A percentile compares a stretch with the other conserved stretches of the same genome.
Evolutionary conservation across 2,329 filamentous ascomycete genomes (phyloP).

Genomic region (Ascomycota sp.): DNA sequence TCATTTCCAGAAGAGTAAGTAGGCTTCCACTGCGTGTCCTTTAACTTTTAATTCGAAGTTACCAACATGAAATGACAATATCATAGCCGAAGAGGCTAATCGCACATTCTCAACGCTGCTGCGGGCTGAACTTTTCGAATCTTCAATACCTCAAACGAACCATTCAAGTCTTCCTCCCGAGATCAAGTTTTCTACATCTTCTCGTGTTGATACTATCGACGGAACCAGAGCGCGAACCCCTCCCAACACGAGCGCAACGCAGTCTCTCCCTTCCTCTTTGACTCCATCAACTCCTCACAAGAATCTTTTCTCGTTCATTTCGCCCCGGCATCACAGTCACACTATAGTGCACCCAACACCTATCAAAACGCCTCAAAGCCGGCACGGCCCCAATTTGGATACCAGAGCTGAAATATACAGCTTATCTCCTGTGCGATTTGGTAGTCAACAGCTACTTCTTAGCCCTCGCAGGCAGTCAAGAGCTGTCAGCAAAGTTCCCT

Average conservation of each 20-base stretch:
- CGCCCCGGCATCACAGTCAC: constrained; percentile 44
- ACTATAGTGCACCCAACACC: constrained; percentile 69
- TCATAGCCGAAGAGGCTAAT: constrained; percentile 70
- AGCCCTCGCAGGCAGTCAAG: constrained; percentile 74
- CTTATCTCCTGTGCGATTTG: constrained; percentile 76
- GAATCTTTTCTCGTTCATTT: constrained; percentile 85
- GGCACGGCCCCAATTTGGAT: constrained; percentile 73
- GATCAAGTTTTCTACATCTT: constrained; percentile 23
- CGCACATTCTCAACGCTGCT: constrained; percentile 73
- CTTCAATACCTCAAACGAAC: constrained; percentile 62
- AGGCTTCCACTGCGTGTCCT: background rate
- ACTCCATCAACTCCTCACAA: constrained; percentile 93
- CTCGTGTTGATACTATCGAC: constrained; percentile 33
- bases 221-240: constrained; percentile 61
- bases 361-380: constrained; percentile 68
- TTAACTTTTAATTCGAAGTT: too few relatives aligned
- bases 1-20: constrained; percentile 75
- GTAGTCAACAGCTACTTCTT: constrained; percentile 79
- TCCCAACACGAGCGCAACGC: constrained; percentile 38
- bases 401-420: constrained; percentile 85
- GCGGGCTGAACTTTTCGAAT: constrained; percentile 79
- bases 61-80: too few relatives aligned
- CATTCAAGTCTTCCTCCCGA: constrained; percentile 40
- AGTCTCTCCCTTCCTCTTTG: constrained; percentile 46
- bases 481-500: constrained; percentile 85